Evolutionary conservation across 768 basidiomycete genomes (phyloP).

Genomic region (Mycena albidolilacea): DNA sequence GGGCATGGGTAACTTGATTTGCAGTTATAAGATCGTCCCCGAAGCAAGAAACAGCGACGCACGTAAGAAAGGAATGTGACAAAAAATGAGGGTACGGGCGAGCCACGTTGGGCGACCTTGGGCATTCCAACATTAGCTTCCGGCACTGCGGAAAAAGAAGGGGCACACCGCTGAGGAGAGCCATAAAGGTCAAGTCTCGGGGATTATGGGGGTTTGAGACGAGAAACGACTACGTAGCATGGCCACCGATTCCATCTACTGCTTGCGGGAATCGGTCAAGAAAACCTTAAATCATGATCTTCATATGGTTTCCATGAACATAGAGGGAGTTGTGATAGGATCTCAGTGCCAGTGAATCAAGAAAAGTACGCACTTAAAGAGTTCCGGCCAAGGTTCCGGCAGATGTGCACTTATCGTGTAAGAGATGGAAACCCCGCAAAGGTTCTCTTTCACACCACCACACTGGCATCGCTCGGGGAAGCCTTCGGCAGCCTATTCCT

Average conservation of each 20-base stretch:
- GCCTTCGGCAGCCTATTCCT: background rate
- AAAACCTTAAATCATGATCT: constrained; percentile 5
- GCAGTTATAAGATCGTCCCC: background rate
- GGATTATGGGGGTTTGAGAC: background rate
- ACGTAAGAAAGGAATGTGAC: constrained; percentile 27
- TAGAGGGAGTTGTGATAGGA: background rate
- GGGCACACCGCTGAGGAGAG: constrained; percentile 10
- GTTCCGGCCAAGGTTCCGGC: background rate
- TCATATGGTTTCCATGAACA: constrained; percentile 3
- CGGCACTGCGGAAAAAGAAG: background rate
- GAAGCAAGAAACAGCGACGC: background rate
- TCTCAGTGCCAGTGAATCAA: background rate
- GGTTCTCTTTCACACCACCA: background rate
- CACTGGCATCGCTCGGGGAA: background rate
- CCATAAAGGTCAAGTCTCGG: constrained; percentile 15
- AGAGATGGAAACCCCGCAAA: background rate
- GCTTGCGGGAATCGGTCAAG: constrained; percentile 4
- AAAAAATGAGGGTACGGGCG: constrained; percentile 14
- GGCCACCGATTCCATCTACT: background rate
- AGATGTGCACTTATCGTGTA: background rate
- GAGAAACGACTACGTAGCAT: background rate
- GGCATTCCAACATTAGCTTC: background rate
- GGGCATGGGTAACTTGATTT: constrained; percentile 19
- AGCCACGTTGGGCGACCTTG: constrained; percentile 23
- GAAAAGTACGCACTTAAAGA: background rate